Percentiles rank a stretch among this genome's conserved stretches.
phyloP scores from a whole-genome alignment of 352 stramenopile genomes.

The Pythium apleroticum region DNA sequence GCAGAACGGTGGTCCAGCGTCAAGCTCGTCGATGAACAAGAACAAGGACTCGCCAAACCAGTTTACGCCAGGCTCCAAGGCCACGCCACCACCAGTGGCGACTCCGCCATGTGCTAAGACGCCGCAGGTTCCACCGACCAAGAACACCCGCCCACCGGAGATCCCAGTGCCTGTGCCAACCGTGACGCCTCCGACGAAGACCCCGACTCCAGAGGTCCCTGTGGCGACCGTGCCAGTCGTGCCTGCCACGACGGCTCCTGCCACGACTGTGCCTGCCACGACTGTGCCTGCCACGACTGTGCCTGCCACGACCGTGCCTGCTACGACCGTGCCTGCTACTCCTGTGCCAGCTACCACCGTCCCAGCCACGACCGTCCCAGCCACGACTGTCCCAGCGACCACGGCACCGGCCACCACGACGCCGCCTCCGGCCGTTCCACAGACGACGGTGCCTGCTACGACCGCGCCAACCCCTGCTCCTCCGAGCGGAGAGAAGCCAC shows the following conservation, averaged over 20 bases:
- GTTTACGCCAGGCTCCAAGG: slow-evolving; percentile 6
- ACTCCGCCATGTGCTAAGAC: not conserved
- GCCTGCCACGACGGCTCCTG: not conserved
- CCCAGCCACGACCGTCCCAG: slow-evolving; percentile 1
- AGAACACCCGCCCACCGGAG: not conserved
- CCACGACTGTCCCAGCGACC: not conserved
- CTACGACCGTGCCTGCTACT: not conserved
- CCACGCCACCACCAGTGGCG: not conserved
- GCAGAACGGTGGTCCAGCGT: not conserved
- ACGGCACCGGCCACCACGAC: not conserved
- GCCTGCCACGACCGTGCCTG: not conserved
- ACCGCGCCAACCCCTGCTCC: slow-evolving; percentile 1
- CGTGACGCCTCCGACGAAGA: not conserved
- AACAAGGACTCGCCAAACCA: slow-evolving; percentile 11
- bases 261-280: not conserved
- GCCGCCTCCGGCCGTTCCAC: not conserved
- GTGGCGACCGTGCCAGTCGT: not conserved
- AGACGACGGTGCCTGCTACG: not conserved
- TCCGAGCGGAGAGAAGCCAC: slow-evolving; percentile 3
- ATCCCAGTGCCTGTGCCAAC: not conserved
- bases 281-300: slow-evolving; percentile 2
- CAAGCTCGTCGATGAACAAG: slow-evolving; percentile 3
- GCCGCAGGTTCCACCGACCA: not conserved
- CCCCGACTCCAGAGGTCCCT: not conserved
- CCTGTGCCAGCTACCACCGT: not conserved